Percentiles rank a stretch among this genome's conserved stretches.
phyloP scores from a whole-genome alignment of 1,139 yeast genomes.

The Pneumocystis murina region DNA sequence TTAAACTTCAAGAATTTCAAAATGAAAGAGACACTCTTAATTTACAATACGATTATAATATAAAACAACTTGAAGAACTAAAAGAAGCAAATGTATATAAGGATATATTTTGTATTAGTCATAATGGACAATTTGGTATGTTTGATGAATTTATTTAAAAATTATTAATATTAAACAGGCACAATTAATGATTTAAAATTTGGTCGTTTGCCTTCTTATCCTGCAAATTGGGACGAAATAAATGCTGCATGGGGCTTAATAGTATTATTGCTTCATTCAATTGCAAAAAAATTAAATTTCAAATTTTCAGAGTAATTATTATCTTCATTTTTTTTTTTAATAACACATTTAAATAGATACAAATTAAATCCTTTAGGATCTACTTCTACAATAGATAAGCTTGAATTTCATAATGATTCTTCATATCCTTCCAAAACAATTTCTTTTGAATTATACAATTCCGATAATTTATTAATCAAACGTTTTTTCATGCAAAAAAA shows the following conservation, averaged over 20 bases:
- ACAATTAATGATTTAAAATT: constrained; percentile 28
- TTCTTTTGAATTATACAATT: constrained; percentile 37
- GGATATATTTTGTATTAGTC: constrained; percentile 67
- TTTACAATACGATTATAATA: constrained; percentile 13
- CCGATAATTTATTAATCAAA: constrained; percentile 56
- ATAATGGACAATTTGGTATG: constrained; percentile 71
- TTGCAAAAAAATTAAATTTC: constrained; percentile 43
- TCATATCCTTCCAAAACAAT: constrained; percentile 16
- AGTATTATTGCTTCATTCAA: constrained; percentile 50
- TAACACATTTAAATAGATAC: constrained; percentile 25
- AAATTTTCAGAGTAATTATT: constrained; percentile 30
- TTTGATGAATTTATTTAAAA: constrained; percentile 48
- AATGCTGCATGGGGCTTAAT: constrained; percentile 89
- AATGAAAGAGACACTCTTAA: constrained; percentile 16
- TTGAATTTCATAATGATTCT: constrained; percentile 26
- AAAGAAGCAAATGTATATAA: constrained; percentile 66
- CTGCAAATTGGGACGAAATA: constrained; percentile 74
- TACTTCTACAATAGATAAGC: constrained; percentile 58
- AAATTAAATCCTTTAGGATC: constrained; percentile 73
- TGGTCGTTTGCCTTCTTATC: constrained; percentile 43
- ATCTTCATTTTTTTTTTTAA: background rate
- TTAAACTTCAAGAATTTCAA: constrained; percentile 11
- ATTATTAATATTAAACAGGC: background rate
- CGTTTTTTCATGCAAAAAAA: constrained; percentile 55
- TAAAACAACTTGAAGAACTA: constrained; percentile 28